phyloP scores from a whole-genome alignment of 1,284 basidiomycete genomes.

The Naganishia sp. region DNA sequence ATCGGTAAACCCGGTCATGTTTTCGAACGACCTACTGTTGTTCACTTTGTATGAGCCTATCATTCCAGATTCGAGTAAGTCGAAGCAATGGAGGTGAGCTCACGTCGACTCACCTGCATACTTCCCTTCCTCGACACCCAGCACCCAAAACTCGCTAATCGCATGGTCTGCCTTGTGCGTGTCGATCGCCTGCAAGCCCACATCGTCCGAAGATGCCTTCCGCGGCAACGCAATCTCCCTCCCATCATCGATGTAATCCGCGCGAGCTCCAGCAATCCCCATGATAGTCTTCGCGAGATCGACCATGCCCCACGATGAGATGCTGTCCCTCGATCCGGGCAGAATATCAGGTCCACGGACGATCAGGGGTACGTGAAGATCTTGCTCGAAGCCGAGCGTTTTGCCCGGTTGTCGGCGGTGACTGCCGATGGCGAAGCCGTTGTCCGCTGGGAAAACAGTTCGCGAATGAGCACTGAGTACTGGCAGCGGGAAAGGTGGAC shows the following conservation, averaged over 20 bases:
- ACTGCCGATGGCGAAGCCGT: slow-evolving; percentile 45
- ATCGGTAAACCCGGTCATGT: background rate
- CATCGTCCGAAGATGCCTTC: background rate
- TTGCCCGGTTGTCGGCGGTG: slow-evolving; percentile 48
- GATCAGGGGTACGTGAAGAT: slow-evolving; percentile 44
- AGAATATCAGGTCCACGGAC: slow-evolving; percentile 42
- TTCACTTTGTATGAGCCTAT: slow-evolving; percentile 30
- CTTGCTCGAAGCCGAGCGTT: slow-evolving; percentile 48
- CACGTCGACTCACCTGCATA: slow-evolving; percentile 33
- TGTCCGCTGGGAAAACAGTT: slow-evolving; percentile 37
- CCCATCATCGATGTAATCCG: slow-evolving; percentile 44
- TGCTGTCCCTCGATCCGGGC: slow-evolving; percentile 35
- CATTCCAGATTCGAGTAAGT: background rate
- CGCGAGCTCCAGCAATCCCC: slow-evolving; percentile 43
- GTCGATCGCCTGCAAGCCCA: background rate
- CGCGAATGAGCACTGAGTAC: background rate
- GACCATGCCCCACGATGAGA: slow-evolving; percentile 41
- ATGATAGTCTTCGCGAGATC: slow-evolving; percentile 46
- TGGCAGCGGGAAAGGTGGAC: slow-evolving; percentile 6
- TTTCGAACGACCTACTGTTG: slow-evolving; percentile 35
- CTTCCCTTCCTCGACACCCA: slow-evolving; percentile 42
- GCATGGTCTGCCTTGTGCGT: slow-evolving; percentile 35
- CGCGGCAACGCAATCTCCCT: slow-evolving; percentile 30
- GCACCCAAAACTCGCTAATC: slow-evolving; percentile 45
- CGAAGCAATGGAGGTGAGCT: background rate